phyloP scores from a whole-genome alignment of 1,139 yeast genomes.

The Entelexis paramagnoliae region DNA sequence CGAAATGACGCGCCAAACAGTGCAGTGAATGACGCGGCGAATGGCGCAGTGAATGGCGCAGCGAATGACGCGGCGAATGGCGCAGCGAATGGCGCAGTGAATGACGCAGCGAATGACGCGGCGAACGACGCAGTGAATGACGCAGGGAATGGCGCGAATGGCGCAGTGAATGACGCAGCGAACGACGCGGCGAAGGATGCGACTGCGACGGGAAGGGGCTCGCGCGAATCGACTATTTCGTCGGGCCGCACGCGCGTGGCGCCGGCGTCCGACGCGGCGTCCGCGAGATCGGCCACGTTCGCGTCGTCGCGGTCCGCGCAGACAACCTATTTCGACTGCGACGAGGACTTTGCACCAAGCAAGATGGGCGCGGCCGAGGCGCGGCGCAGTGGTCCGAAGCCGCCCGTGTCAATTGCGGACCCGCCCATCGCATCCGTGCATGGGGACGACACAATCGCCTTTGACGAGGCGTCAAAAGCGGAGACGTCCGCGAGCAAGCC shows the following conservation, averaged over 20 bases:
- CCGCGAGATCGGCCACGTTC: neutral
- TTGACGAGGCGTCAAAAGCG: neutral
- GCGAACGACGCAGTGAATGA: too few relatives aligned
- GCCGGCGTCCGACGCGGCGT: neutral
- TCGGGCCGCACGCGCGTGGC: constrained; percentile 4
- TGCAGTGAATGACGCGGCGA: too few relatives aligned
- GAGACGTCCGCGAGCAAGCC: neutral
- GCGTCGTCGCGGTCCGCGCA: neutral
- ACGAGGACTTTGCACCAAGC: neutral
- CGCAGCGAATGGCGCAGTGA: too few relatives aligned
- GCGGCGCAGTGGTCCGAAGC: neutral
- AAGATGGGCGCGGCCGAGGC: neutral
- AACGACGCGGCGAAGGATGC: too few relatives aligned
- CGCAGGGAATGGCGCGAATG: too few relatives aligned
- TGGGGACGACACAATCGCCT: neutral
- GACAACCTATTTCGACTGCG: neutral
- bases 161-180: too few relatives aligned
- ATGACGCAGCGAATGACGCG: too few relatives aligned
- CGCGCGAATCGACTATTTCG: neutral
- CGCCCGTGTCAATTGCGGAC: neutral
- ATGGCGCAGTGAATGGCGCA: too few relatives aligned
- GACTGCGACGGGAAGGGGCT: too few relatives aligned
- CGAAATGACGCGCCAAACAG: too few relatives aligned
- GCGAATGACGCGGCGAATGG: too few relatives aligned
- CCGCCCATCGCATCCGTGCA: neutral